Conservation (phyloP, 495 filamentous ascomycete genomes). For the Opeltia flavorubescens region DNA sequence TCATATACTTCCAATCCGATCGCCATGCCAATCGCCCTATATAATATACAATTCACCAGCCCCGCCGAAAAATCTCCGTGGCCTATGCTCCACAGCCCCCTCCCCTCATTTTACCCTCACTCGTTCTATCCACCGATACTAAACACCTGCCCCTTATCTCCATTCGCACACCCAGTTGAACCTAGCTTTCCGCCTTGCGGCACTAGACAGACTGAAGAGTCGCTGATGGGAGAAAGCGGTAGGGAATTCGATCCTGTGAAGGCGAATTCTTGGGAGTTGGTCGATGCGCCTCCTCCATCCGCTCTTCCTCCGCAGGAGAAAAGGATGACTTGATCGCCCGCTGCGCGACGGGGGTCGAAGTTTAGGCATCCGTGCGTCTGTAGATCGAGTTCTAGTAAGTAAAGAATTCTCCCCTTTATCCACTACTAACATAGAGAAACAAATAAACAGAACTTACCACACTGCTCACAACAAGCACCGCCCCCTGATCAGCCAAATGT, state of each 20-base stretch:
- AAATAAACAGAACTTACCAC: constrained; percentile 19
- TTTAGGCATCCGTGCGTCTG: constrained; percentile 42
- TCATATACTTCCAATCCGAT: too few species aligned
- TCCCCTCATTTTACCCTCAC: too few species aligned
- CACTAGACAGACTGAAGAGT: background rate
- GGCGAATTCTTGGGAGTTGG: background rate
- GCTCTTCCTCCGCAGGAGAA: constrained; percentile 44
- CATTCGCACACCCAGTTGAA: background rate
- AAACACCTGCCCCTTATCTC: background rate
- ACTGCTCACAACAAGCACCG: constrained; percentile 37
- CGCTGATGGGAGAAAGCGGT: background rate
- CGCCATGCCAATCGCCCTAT: too few species aligned
- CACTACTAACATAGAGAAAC: background rate
- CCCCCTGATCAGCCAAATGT: constrained; percentile 28
- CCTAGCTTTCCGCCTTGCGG: background rate
- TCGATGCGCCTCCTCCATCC: constrained; percentile 25
- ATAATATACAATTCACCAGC: too few species aligned
- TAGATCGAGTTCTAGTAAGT: too few species aligned
- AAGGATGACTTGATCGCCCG: constrained; percentile 32
- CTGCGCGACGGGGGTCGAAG: constrained; percentile 33
- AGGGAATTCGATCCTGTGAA: background rate
- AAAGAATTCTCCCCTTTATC: background rate
- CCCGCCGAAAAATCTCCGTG: too few species aligned
- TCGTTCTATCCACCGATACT: too few species aligned
- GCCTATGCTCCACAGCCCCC: too few species aligned